Conservation (phyloP, 768 basidiomycete genomes). For the Tulasnella sp. region DNA sequence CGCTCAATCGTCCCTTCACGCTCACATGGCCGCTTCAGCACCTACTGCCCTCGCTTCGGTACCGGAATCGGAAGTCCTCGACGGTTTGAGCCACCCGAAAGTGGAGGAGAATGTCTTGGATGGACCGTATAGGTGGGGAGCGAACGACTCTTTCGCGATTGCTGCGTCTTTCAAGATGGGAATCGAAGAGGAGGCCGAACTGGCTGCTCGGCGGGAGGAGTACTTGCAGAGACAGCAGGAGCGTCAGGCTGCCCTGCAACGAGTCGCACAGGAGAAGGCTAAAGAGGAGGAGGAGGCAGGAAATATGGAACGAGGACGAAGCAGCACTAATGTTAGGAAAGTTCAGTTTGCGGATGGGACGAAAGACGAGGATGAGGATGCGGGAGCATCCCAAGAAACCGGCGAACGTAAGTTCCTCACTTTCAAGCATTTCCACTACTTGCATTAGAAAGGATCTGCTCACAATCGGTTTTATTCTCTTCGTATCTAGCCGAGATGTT, state of each 20-base stretch:
- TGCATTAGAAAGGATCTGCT: background rate
- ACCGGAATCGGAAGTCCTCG: background rate
- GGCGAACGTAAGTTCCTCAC: background rate
- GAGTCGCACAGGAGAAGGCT: background rate
- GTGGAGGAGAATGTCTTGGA: background rate
- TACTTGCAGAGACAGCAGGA: background rate
- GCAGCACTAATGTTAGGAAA: background rate
- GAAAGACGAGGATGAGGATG: background rate
- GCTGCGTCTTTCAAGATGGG: constrained; percentile 7
- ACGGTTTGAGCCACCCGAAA: background rate
- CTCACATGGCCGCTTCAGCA: background rate
- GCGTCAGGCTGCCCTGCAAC: background rate
- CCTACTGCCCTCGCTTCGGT: background rate
- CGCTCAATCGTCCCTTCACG: constrained; percentile 8
- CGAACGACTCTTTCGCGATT: background rate
- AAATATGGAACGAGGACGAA: background rate
- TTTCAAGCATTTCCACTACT: background rate
- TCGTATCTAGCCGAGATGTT: background rate
- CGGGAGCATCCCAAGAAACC: background rate
- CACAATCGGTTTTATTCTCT: background rate
- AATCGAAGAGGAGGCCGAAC: background rate
- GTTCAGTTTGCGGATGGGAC: constrained; percentile 6
- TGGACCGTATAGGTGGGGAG: background rate
- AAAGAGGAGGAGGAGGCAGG: background rate
- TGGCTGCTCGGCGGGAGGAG: background rate